phyloP scores from a whole-genome alignment of 202 grass and related monocot genomes.

The Elaeis oleifera region DNA sequence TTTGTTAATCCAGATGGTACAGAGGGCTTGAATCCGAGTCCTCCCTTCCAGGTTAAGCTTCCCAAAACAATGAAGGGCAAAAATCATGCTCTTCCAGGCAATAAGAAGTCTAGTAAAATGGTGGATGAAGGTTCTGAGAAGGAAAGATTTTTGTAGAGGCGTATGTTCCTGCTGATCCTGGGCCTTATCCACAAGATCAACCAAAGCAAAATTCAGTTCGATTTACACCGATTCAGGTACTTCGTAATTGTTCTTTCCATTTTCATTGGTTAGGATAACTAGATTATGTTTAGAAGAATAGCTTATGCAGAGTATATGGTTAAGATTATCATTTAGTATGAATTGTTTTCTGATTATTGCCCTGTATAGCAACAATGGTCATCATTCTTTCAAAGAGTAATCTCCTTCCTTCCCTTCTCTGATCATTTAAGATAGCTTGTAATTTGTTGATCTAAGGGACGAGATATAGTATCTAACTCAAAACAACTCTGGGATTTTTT shows the following conservation, averaged over 20 bases:
- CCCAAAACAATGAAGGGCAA: slow-evolving; percentile 73
- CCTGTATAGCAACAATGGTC: too few relatives aligned
- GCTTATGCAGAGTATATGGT: too few relatives aligned
- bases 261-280: not conserved
- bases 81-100: slow-evolving; percentile 68
- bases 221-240: slow-evolving; percentile 96
- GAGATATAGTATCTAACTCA: too few relatives aligned
- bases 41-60: slow-evolving; percentile 72
- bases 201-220: slow-evolving; percentile 91
- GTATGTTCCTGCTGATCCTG: slow-evolving; percentile 83
- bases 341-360: too few relatives aligned
- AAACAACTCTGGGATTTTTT: too few relatives aligned
- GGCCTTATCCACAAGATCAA: slow-evolving; percentile 98
- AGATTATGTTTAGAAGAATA: too few relatives aligned
- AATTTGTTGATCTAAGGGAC: too few relatives aligned
- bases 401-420: too few relatives aligned
- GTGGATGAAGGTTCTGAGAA: slow-evolving; percentile 35
- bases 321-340: too few relatives aligned
- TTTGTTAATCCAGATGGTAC: slow-evolving; percentile 82
- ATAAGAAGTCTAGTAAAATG: slow-evolving; percentile 33
- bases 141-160: slow-evolving; percentile 71
- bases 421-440: too few relatives aligned
- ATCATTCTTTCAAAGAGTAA: too few relatives aligned
- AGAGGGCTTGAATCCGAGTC: slow-evolving; percentile 46
- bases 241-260: slow-evolving; percentile 1